Evolutionary conservation across 1,284 basidiomycete species (phyloP).

Genomic region (Puccinia triticina): DNA sequence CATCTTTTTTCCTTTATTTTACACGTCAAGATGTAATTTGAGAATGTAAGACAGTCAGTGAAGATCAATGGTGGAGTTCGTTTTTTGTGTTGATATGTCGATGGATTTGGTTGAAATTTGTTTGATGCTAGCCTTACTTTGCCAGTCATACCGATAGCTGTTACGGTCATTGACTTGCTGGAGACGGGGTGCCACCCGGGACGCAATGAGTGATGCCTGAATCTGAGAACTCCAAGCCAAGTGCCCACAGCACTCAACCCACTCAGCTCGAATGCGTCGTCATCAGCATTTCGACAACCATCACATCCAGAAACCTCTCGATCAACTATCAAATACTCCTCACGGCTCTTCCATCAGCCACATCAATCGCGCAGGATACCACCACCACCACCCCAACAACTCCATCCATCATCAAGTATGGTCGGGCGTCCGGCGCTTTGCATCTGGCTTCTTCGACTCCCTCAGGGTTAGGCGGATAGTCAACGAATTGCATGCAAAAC

Average conservation of each 20-base stretch:
- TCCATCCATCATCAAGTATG: background rate
- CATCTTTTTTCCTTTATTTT: too few species aligned
- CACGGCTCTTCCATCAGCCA: background rate
- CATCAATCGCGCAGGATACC: background rate
- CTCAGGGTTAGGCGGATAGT: background rate
- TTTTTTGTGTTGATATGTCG: background rate
- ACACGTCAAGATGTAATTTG: too few species aligned
- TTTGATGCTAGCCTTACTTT: too few species aligned
- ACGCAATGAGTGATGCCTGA: too few species aligned
- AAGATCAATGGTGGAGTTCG: background rate
- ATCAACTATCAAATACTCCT: background rate
- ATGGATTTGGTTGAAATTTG: too few species aligned
- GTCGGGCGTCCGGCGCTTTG: background rate
- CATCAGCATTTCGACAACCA: conserved; percentile 21
- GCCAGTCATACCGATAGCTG: too few species aligned
- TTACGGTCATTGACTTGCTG: too few species aligned
- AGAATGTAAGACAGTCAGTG: too few species aligned
- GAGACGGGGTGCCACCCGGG: too few species aligned
- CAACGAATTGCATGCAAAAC: background rate
- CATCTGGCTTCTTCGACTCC: background rate
- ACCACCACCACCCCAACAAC: background rate
- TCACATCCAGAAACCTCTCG: background rate
- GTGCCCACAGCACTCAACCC: too few species aligned
- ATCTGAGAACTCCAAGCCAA: too few species aligned
- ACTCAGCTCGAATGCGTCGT: conserved; percentile 22